Base-by-base conservation (phyloP, 495 filamentous ascomycete genomes). In the Xylaria nigripes region DNA sequence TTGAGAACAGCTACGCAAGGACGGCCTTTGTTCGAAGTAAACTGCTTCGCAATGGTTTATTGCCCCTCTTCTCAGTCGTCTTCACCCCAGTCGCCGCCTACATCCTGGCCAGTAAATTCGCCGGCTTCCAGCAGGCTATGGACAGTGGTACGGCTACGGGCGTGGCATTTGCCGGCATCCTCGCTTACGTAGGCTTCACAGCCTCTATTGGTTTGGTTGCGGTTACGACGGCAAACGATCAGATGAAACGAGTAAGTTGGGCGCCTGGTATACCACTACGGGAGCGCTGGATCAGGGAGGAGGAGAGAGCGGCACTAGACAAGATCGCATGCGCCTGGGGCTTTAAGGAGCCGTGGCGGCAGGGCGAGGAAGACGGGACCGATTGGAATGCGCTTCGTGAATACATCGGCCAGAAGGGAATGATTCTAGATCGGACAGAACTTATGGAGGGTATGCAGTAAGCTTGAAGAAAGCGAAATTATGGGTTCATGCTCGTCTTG, bases 191-290 rank as follows among this genome's bases (percentile, higher is more conserved):
- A 13, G 82, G 77, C 1, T 85, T 89, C 48, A 88, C 87, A 7
- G 83, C 80, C 2, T 86, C 83, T 1, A 78, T 96, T 43, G 93
- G 92, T 5, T 61, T 89, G n/a, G 77, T 96, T 13, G 90, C 90
- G 13, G 67, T 92, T 22, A 85, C 85, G 27, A 95, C 91, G 15
- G 73, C 81, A 18, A 96, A 96, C 71, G 90, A 96, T 67, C 90
- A 97, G 66, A 94, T 95, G 87, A 84, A 89, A 52, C 81, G 93
- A 3, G 87, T 97, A 27, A 86, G 84, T 3, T 98, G 94, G 94
- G 75, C 83, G 12, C 72, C 76, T 12, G 93, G 93, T 2, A 83
- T 85, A 22, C 86, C 88, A 22, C 70, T 98, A 61, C 75, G 85
- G 55, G 74, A 91, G 55, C 80, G 94, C n/a, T 97, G 90, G 90